A percentile compares a stretch with the other conserved stretches of the same genome.
Evolutionary conservation across 148 eudicot genomes (phyloP).

Genomic region (Gaultheria prostrata): DNA sequence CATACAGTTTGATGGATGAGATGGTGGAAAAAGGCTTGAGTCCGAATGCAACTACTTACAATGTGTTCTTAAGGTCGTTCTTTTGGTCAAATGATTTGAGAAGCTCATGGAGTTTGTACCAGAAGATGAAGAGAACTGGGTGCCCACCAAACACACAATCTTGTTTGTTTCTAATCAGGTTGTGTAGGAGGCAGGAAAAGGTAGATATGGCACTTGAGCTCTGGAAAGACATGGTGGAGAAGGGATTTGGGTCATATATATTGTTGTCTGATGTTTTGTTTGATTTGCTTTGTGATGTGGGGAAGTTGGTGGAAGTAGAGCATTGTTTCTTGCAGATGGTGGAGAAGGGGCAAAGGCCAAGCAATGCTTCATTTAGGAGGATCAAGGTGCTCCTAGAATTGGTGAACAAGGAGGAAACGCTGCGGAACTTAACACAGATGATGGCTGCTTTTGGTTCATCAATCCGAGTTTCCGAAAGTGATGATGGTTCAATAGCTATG

Average conservation of each 20-base stretch:
- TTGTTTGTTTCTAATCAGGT: slow-evolving; percentile 74
- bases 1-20: slow-evolving; percentile 60
- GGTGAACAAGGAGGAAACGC: slow-evolving; percentile 58
- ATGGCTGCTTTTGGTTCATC: slow-evolving; percentile 55
- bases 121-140: slow-evolving; percentile 55
- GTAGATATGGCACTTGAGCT: slow-evolving; percentile 84
- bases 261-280: slow-evolving; percentile 79
- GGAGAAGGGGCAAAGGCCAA: slow-evolving; percentile 80
- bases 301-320: slow-evolving; percentile 77
- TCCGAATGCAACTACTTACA: slow-evolving; percentile 81
- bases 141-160: slow-evolving; percentile 85
- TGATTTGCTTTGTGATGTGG: slow-evolving; percentile 78
- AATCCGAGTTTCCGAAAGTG: slow-evolving; percentile 24
- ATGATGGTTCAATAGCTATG: neutral
- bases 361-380: slow-evolving; percentile 72
- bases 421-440: slow-evolving; percentile 52
- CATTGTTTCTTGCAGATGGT: slow-evolving; percentile 83
- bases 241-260: slow-evolving; percentile 74
- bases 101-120: slow-evolving; percentile 68
- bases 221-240: slow-evolving; percentile 87
- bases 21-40: slow-evolving; percentile 59
- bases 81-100: slow-evolving; percentile 74
- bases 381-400: slow-evolving; percentile 91
- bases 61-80: slow-evolving; percentile 67
- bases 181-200: slow-evolving; percentile 71